Evolutionary conservation across 495 filamentous ascomycete genomes (phyloP).

Genomic region (Lindgomyces ingoldianus): DNA sequence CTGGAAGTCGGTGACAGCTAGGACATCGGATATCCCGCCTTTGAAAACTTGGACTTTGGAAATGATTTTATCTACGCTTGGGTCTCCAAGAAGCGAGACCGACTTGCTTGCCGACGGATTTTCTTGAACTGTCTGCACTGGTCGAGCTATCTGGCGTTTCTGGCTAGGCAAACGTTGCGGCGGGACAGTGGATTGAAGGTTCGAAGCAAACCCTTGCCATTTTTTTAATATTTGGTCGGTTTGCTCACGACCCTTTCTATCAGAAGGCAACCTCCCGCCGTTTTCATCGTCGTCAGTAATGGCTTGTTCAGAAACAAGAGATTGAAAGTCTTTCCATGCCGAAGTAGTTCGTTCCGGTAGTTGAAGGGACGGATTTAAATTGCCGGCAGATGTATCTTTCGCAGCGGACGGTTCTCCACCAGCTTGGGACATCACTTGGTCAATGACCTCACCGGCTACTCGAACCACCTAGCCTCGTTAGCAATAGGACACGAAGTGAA

Average conservation of each 20-base stretch:
- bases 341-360: conserved; percentile 1
- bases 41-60: conserved; percentile 35
- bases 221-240: conserved; percentile 24
- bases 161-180: conserved; percentile 1
- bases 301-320: conserved; percentile 29
- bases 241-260: neutral
- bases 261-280: neutral
- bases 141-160: conserved; percentile 2
- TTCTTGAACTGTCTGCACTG: conserved; percentile 20
- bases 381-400: neutral
- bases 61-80: conserved; percentile 28
- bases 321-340: conserved; percentile 29
- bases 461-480: conserved; percentile 26
- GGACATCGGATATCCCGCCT: conserved; percentile 34
- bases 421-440: conserved; percentile 32
- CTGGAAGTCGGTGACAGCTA: conserved; percentile 36
- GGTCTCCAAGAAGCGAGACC: conserved; percentile 27
- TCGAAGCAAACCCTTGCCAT: conserved; percentile 23
- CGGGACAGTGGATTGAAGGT: neutral
- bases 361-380: conserved; percentile 1
- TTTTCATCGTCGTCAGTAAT: conserved; percentile 15
- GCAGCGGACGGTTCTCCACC: conserved; percentile 16
- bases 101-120: conserved; percentile 17
- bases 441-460: conserved; percentile 33
- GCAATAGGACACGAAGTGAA: neutral